phyloP scores from a whole-genome alignment of 2,329 filamentous ascomycete genomes.

The Pseudonectria buxi region DNA sequence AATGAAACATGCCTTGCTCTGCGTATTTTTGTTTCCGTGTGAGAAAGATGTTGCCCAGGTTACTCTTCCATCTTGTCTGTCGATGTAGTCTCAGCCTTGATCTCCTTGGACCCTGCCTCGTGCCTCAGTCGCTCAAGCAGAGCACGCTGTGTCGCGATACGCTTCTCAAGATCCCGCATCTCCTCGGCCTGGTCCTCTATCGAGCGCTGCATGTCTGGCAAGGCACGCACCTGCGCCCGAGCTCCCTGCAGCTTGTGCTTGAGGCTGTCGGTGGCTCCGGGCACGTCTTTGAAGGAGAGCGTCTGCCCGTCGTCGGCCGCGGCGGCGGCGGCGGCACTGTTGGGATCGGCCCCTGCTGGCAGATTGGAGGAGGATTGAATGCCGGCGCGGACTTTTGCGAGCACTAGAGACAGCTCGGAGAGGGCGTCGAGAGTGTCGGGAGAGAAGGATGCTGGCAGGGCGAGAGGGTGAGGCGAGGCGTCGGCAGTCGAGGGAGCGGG shows the following conservation, averaged over 20 bases:
- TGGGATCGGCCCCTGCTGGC: conserved; percentile 30
- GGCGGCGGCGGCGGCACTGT: conserved; percentile 26
- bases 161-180: conserved; percentile 58
- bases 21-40: not conserved
- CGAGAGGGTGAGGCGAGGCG: conserved; percentile 38
- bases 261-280: conserved; percentile 68
- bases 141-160: conserved; percentile 55
- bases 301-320: conserved; percentile 29
- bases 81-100: conserved; percentile 21
- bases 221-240: conserved; percentile 52
- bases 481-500: too few relatives aligned
- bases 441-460: conserved; percentile 59
- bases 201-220: conserved; percentile 65
- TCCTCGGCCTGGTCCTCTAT: conserved; percentile 65
- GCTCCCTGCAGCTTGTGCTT: conserved; percentile 81
- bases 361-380: conserved; percentile 35
- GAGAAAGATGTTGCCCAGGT: conserved; percentile 10
- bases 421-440: conserved; percentile 82
- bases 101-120: conserved; percentile 32
- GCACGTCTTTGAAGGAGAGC: conserved; percentile 64
- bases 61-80: conserved; percentile 37
- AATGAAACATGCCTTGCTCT: not conserved
- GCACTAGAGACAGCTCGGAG: conserved; percentile 70
- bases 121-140: conserved; percentile 48
- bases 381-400: conserved; percentile 61